These are phyloP conservation scores for Aspergillus quadrilineatus DNA, from an alignment of 2,329 filamentous ascomycete genomes.

Conservation along the genomic window DNA sequence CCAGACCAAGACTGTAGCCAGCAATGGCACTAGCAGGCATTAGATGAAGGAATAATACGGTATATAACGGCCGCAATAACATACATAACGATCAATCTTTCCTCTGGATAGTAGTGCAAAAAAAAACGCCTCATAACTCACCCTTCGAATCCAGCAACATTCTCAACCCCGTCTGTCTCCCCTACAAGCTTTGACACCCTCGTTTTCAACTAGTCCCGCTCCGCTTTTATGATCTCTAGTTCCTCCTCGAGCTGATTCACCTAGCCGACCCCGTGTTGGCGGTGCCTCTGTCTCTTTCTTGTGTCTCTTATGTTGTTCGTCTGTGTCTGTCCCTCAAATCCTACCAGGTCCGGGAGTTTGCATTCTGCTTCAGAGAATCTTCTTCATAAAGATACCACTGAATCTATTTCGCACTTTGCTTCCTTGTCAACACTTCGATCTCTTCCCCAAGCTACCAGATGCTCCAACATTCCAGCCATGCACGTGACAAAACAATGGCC, in stretches of 20 bases:
- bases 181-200: constrained; percentile 16
- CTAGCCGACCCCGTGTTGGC: constrained; percentile 11
- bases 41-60: constrained; percentile 10
- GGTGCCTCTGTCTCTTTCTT: constrained; percentile 2
- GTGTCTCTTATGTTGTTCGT: too few relatives aligned
- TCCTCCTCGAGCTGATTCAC: constrained; percentile 15
- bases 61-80: constrained; percentile 1
- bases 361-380: too few relatives aligned
- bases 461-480: not conserved
- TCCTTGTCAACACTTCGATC: not conserved
- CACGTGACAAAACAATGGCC: not conserved
- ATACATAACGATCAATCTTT: not conserved
- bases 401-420: too few relatives aligned
- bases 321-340: too few relatives aligned
- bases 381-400: too few relatives aligned
- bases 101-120: not conserved
- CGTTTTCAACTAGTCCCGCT: constrained; percentile 13
- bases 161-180: constrained; percentile 11
- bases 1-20: constrained; percentile 13
- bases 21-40: constrained; percentile 9
- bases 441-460: not conserved
- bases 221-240: constrained; percentile 10
- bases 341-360: too few relatives aligned
- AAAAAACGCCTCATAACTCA: not conserved
- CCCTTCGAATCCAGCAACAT: not conserved